phyloP scores from a whole-genome alignment of 1,284 basidiomycete species.

The Cutaneotrichosporon sp. region DNA sequence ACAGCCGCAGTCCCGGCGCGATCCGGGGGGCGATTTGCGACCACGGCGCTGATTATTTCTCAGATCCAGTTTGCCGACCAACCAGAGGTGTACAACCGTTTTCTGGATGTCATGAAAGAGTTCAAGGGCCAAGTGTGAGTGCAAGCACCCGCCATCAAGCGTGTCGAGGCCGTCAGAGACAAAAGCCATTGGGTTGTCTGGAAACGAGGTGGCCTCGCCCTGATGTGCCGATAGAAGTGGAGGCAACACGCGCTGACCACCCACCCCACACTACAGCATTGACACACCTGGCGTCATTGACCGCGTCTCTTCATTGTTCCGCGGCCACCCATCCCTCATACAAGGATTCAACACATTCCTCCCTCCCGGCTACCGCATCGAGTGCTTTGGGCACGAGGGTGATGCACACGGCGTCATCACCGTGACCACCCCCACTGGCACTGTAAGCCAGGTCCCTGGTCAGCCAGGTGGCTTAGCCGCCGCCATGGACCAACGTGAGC shows the following conservation, averaged over 20 bases:
- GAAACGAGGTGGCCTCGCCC: no score
- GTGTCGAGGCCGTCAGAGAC: background rate
- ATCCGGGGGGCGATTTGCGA: background rate
- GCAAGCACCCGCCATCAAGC: background rate
- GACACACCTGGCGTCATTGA: constrained; percentile 98
- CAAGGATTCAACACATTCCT: constrained; percentile 99
- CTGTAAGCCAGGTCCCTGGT: constrained; percentile 57
- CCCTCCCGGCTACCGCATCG: constrained; percentile 93
- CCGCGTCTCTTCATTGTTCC: constrained; percentile 90
- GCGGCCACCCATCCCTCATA: constrained; percentile 87
- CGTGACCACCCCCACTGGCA: constrained; percentile 88
- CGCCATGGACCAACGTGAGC: constrained; percentile 33
- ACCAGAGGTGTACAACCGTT: constrained; percentile 95
- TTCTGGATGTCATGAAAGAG: constrained; percentile 99
- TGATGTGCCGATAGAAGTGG: background rate
- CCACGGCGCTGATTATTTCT: background rate
- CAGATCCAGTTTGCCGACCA: constrained; percentile 77
- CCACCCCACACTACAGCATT: constrained; percentile 60
- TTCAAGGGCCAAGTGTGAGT: constrained; percentile 90
- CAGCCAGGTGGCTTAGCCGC: constrained; percentile 37
- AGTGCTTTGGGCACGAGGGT: constrained; percentile 55
- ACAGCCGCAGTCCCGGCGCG: no score
- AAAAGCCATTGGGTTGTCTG: no score
- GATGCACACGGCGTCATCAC: constrained; percentile 76
- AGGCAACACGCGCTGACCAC: background rate